Base-by-base conservation (phyloP, 2,329 filamentous ascomycete genomes). In the Apiospora sp. region DNA sequence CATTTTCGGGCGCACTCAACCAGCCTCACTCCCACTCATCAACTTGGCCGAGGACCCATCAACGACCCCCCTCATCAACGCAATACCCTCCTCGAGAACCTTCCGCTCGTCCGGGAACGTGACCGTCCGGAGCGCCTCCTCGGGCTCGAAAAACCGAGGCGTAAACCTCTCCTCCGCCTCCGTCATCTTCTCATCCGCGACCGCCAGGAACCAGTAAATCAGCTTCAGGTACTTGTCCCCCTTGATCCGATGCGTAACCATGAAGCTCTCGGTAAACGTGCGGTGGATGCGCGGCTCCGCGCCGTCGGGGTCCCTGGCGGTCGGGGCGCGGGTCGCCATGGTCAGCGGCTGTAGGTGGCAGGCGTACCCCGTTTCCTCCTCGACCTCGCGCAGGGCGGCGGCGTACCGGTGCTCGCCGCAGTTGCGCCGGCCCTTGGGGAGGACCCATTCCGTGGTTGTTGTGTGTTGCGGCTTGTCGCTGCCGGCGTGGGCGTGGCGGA, bases 401-500 rank as follows among this genome's bases (percentile, higher is more conserved):
- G 79, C 80, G 43, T 80, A 78, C 8, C 84, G 83, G 10, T 81
- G 78, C 75, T 87, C 86, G 51, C 80, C 79, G 67, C 79, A 79
- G 74, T 87, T 86, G 49, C 85, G 84, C 34, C 86, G 83, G 1
- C 85, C 85, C 76, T 87, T 87, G 34, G 85, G 81, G 0, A 88
- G 80, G 37, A 84, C 67, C 80, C 82, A 87, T 22, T 48, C 46
- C 19, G 22, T 6, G 46, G 22, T 6, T 8, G 16, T 48, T 2
- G 8, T 41, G 16, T 48, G 46, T 4, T 48, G 16, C 19, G 4
- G n/a, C 24, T 27, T 54, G 12, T 13, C 13, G 24, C 2, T 24
- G 46, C 46, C 0, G 44, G 44, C 44, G 44, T n/a, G 71, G 37
- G 37, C 37, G 4, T 7, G 19, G 44, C 44, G 44, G 6, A 48